These are phyloP conservation scores for Wakefieldia striispora DNA, from an alignment of 768 basidiomycete species.

Conservation along the genomic window DNA sequence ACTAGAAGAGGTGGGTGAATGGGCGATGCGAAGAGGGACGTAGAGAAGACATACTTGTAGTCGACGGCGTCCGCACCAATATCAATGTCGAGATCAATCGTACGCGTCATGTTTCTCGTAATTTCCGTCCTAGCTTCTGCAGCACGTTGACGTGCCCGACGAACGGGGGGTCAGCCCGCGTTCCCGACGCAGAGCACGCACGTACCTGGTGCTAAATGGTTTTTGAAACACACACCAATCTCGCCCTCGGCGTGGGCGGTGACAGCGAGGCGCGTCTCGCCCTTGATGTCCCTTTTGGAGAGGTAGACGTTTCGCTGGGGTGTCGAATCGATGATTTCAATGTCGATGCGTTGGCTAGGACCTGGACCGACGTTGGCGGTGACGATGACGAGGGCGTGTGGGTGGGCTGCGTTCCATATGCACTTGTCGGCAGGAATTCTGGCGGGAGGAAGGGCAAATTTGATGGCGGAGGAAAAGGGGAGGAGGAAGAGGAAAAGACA, in stretches of 20 bases:
- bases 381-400: conserved; percentile 88
- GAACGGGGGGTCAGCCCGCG: too few species aligned
- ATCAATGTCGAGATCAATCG: conserved; percentile 92
- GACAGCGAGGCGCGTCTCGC: conserved; percentile 89
- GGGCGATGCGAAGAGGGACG: neutral
- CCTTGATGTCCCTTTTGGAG: conserved; percentile 83
- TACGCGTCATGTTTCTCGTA: conserved; percentile 51
- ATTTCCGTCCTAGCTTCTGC: conserved; percentile 49
- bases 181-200: neutral
- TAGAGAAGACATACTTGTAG: conserved; percentile 77
- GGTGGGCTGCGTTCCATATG: conserved; percentile 92
- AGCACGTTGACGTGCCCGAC: neutral
- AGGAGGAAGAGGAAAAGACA: conserved; percentile 23
- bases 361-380: conserved; percentile 89
- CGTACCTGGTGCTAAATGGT: conserved; percentile 68
- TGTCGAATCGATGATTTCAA: conserved; percentile 91
- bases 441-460: conserved; percentile 74
- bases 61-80: conserved; percentile 98
- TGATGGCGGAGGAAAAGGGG: conserved; percentile 58
- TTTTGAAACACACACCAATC: conserved; percentile 93
- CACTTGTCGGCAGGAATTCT: conserved; percentile 80
- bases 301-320: conserved; percentile 86
- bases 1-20: conserved; percentile 39
- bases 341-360: conserved; percentile 77
- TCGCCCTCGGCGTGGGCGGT: conserved; percentile 93